Evolutionary conservation across 2,329 filamentous ascomycete genomes (phyloP).

Genomic region (Fusarium pilosicola): DNA sequence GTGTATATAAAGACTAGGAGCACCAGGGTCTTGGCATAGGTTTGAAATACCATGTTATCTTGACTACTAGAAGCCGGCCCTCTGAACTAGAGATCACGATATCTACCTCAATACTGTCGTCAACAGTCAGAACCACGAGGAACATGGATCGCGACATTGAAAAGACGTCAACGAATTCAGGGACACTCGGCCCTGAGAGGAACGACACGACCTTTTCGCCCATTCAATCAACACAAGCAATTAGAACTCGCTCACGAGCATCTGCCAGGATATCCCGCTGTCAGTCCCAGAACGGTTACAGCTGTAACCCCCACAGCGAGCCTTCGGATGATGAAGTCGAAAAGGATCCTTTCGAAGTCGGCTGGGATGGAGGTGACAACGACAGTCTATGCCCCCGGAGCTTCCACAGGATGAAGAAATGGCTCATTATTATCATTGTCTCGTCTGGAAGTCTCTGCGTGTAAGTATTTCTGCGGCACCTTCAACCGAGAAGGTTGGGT

Average conservation of each 20-base stretch:
- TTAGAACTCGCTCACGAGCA: constrained; percentile 10
- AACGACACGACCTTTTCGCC: constrained; percentile 16
- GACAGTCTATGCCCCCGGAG: constrained; percentile 81
- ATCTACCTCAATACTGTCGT: background rate
- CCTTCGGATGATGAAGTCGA: constrained; percentile 28
- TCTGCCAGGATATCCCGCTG: constrained; percentile 37
- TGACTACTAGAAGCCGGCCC: background rate
- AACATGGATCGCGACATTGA: constrained; percentile 42
- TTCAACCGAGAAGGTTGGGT: background rate
- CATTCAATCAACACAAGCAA: constrained; percentile 18
- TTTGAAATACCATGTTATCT: background rate
- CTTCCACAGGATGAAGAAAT: constrained; percentile 74
- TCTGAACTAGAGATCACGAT: background rate
- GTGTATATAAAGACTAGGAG: constrained; percentile 9
- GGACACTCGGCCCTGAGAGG: background rate
- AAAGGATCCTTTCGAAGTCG: constrained; percentile 71
- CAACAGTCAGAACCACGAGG: background rate
- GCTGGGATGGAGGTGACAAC: constrained; percentile 75
- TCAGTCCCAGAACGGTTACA: constrained; percentile 58
- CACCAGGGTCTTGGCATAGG: background rate
- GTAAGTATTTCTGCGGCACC: constrained; percentile 63
- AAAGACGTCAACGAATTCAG: constrained; percentile 35
- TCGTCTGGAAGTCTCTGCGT: constrained; percentile 81
- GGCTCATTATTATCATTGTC: constrained; percentile 82
- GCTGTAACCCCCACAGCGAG: constrained; percentile 45